Conservation (phyloP, 2,329 filamentous ascomycete genomes). For the Myriosclerotinia scirpicola region DNA sequence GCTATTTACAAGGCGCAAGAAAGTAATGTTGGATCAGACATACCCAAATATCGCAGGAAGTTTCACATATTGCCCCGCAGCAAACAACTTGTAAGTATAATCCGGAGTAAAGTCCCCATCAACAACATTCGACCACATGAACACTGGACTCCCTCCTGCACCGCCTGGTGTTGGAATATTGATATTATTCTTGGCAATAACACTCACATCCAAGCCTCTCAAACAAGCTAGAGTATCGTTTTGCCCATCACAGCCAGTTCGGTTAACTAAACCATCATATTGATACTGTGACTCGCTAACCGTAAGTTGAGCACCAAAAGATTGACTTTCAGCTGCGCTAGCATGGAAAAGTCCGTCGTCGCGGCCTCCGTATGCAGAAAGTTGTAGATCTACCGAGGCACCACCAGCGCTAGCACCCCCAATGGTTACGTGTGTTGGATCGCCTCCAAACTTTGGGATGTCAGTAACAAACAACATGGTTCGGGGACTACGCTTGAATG, state of each 20-base stretch:
- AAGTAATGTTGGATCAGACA: slow-evolving; percentile 1
- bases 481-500: neutral
- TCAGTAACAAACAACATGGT: slow-evolving; percentile 15
- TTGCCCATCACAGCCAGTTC: slow-evolving; percentile 45
- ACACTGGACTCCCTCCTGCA: slow-evolving; percentile 44
- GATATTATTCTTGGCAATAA: slow-evolving; percentile 47
- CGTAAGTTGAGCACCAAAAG: slow-evolving; percentile 51
- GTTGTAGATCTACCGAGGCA: slow-evolving; percentile 62
- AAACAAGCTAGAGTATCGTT: slow-evolving; percentile 49
- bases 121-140: slow-evolving; percentile 55
- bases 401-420: slow-evolving; percentile 70
- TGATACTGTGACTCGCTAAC: slow-evolving; percentile 52
- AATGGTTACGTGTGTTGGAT: slow-evolving; percentile 66
- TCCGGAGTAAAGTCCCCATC: slow-evolving; percentile 55
- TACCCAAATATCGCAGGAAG: slow-evolving; percentile 53
- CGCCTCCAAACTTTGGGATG: slow-evolving; percentile 60
- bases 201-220: slow-evolving; percentile 44
- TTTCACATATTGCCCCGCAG: slow-evolving; percentile 51
- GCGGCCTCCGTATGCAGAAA: slow-evolving; percentile 55
- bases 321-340: slow-evolving; percentile 52
- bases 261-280: slow-evolving; percentile 50
- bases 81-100: slow-evolving; percentile 51
- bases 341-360: slow-evolving; percentile 53
- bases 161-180: slow-evolving; percentile 44
- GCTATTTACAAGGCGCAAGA: neutral